Conservation (phyloP, 306 rosid species). For the Carpinus fangiana region DNA sequence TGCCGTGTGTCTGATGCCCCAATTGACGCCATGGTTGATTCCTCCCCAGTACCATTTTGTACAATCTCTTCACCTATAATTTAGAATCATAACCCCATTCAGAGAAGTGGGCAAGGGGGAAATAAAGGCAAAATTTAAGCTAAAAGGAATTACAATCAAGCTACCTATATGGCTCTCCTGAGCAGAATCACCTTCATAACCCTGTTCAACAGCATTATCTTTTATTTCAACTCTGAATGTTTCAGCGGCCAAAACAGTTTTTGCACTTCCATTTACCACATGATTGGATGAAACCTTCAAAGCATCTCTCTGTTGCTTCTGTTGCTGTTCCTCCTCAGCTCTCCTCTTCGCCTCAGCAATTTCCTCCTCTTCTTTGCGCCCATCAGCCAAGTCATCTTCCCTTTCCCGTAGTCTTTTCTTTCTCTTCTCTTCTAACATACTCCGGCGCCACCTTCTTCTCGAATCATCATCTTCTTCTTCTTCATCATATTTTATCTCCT, state of each 20-base stretch:
- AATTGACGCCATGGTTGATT: slow-evolving; percentile 47
- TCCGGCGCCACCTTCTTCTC: slow-evolving; percentile 90
- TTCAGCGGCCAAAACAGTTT: slow-evolving; percentile 39
- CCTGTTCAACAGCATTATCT: slow-evolving; percentile 42
- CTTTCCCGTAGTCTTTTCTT: slow-evolving; percentile 84
- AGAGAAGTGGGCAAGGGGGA: slow-evolving; percentile 5
- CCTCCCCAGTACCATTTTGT: slow-evolving; percentile 56
- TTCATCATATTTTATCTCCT: slow-evolving; percentile 82
- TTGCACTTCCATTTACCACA: slow-evolving; percentile 40
- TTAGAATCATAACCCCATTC: slow-evolving; percentile 30
- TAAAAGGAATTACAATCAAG: slow-evolving; percentile 2
- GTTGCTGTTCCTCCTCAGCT: slow-evolving; percentile 75
- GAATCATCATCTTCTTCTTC: slow-evolving; percentile 97
- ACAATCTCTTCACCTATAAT: slow-evolving; percentile 56
- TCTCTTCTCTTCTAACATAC: slow-evolving; percentile 84
- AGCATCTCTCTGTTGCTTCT: slow-evolving; percentile 57
- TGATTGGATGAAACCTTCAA: slow-evolving; percentile 52
- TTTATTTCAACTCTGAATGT: slow-evolving; percentile 49
- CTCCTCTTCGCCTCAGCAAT: slow-evolving; percentile 77
- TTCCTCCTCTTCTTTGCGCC: slow-evolving; percentile 84
- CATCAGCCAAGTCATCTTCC: slow-evolving; percentile 85
- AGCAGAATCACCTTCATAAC: slow-evolving; percentile 42
- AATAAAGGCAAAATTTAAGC: slow-evolving; percentile 2
- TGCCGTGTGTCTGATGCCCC: slow-evolving; percentile 59
- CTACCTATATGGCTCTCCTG: slow-evolving; percentile 59